Base-by-base conservation (phyloP, 148 eudicot species). In the Vaccinium vitisidaea region DNA sequence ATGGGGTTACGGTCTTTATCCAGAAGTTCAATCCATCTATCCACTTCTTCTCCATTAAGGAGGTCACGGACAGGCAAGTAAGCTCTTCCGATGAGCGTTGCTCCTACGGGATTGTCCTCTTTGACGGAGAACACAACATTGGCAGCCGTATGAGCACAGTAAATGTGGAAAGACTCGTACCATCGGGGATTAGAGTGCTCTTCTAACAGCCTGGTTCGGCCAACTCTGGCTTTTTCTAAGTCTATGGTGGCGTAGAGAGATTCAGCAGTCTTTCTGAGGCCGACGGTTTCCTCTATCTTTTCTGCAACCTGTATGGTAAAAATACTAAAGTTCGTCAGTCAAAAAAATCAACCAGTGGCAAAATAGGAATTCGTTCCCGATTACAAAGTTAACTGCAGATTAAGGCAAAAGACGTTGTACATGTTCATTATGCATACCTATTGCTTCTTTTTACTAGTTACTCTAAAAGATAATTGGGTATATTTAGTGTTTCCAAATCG, bases 81-180 rank as follows among this genome's bases (percentile, higher is more conserved):
- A 58, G 92, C 93, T 81, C 92, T 67, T 65, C 93, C 93, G 0
- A 91, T 77, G 49, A 90, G 81, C 1, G 75, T 83, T 13, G 90
- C 88, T n/a, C 91, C 92, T 3, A 90, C 84, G 55, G 91, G 85
- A 19, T 90, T 83, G 61, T 87, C 92, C 70, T 90, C 86, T 79
- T 90, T 91, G 84, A 91, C n/a, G 39, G 92, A 87, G 85, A 91
- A 88, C 56, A 90, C 82, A 3, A 91, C 83, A 25, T 88, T 65
- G 13, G 92, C 83, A 18, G 90, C 90, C 89, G 83, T 84, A 49
- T 91, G 93, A 25, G 90, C 93, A n/a, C 90, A 87, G 55, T 84
- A 88, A 58, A 91, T 88, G 91, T 91, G 93, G 58, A 91, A 90
- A 12, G 88, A 86, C 81, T 91, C 92, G 27, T 90, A 90, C 93